These are phyloP conservation scores for Cladophialophora exuberans DNA, from an alignment of 2,329 filamentous ascomycete species.

Conservation along the genomic window DNA sequence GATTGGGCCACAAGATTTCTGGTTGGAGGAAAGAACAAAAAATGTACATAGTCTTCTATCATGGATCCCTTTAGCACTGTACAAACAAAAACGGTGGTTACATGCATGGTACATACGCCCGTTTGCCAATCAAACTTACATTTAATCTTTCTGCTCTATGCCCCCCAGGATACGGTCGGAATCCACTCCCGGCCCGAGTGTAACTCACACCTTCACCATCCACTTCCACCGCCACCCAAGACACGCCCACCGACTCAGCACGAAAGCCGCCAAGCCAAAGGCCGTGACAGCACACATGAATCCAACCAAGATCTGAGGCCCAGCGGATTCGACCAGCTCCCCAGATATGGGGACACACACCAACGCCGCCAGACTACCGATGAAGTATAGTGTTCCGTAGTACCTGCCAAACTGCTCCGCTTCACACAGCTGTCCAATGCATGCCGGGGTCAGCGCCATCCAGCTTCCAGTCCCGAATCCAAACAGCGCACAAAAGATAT, in stretches of 20 bases:
- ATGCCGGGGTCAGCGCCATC: conserved; percentile 44
- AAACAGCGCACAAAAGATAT: conserved; percentile 51
- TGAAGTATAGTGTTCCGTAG: conserved; percentile 52
- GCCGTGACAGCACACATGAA: conserved; percentile 51
- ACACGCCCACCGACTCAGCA: conserved; percentile 42
- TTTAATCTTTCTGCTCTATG: not conserved
- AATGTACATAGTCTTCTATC: too few relatives aligned
- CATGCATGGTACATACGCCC: too few relatives aligned
- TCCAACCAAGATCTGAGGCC: conserved; percentile 49
- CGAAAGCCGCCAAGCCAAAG: conserved; percentile 38
- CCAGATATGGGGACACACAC: conserved; percentile 52
- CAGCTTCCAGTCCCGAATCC: conserved; percentile 55
- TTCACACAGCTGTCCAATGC: conserved; percentile 52
- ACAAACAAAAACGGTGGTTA: too few relatives aligned
- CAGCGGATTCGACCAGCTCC: conserved; percentile 50
- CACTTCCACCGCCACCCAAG: conserved; percentile 44
- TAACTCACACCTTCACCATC: conserved; percentile 40
- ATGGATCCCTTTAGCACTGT: too few relatives aligned
- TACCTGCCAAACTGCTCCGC: conserved; percentile 53
- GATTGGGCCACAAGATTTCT: too few relatives aligned
- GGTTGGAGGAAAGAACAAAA: too few relatives aligned
- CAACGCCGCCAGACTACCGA: conserved; percentile 51
- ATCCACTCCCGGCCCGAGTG: not conserved
- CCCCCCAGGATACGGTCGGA: not conserved
- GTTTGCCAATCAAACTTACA: too few relatives aligned